These are phyloP conservation scores for Myxozyma sirexii DNA, from an alignment of 805 yeast species.

Conservation along the genomic window DNA sequence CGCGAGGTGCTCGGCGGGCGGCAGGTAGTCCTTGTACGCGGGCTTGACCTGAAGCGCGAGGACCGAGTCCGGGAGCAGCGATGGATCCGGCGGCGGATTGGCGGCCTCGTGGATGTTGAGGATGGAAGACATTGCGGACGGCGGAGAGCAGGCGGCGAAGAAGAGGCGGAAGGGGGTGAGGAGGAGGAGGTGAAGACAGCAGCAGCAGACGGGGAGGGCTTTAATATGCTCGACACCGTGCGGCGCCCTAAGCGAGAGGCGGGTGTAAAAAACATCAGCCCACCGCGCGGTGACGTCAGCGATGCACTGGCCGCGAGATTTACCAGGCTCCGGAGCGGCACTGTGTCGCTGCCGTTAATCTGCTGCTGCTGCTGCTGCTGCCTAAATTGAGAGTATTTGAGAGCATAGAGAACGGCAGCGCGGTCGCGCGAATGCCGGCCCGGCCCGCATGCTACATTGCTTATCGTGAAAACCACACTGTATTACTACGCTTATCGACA, in stretches of 20 bases:
- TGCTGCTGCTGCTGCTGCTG: no score
- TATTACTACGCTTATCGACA: no score
- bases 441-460: no score
- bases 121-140: slow-evolving; percentile 4
- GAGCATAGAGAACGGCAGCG: no score
- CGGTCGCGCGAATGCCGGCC: no score
- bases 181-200: background rate
- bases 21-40: slow-evolving; percentile 22
- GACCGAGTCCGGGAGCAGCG: slow-evolving; percentile 30
- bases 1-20: slow-evolving; percentile 21
- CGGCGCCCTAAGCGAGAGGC: slow-evolving; percentile 12
- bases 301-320: background rate
- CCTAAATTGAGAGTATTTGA: no score
- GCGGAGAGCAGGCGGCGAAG: background rate
- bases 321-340: no score
- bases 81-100: slow-evolving; percentile 31
- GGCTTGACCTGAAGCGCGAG: slow-evolving; percentile 26
- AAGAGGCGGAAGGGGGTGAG: background rate
- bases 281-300: slow-evolving; percentile 5
- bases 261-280: slow-evolving; percentile 14
- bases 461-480: no score
- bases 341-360: no score
- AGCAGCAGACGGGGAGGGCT: background rate
- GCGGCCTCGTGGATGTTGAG: slow-evolving; percentile 13
- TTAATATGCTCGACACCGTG: background rate